Evolutionary conservation across 441 rosid species (phyloP).

Genomic region (Pelargonium fulgidum): DNA sequence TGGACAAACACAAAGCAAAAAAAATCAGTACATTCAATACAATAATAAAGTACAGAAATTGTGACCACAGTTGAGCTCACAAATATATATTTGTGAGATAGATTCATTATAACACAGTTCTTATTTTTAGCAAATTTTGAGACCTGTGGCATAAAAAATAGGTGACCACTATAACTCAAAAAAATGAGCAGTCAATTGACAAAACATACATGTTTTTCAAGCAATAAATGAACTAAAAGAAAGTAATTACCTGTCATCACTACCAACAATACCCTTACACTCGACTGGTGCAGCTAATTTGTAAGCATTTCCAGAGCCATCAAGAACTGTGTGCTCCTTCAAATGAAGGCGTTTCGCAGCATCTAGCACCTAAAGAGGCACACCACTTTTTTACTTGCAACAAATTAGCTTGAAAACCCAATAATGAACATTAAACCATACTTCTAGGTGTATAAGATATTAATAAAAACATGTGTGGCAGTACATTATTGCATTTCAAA

Average conservation of each 20-base stretch:
- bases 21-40: background rate
- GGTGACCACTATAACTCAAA: background rate
- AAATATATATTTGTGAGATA: background rate
- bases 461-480: background rate
- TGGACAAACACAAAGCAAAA: background rate
- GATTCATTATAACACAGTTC: background rate
- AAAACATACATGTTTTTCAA: background rate
- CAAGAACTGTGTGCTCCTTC: constrained; percentile 86
- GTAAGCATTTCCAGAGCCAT: constrained; percentile 75
- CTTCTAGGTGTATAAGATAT: background rate
- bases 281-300: constrained; percentile 98
- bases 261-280: constrained; percentile 99
- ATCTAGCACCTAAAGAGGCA: constrained; percentile 55
- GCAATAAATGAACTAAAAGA: constrained; percentile 12
- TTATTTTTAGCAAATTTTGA: background rate
- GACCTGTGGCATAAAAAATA: background rate
- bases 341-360: constrained; percentile 95
- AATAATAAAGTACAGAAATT: background rate
- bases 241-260: constrained; percentile 76
- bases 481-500: background rate
- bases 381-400: constrained; percentile 1
- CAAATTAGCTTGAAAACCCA: background rate
- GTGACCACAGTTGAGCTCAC: too few species aligned
- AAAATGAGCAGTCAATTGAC: background rate
- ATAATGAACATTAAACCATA: background rate